Conservation (phyloP, 2,329 filamentous ascomycete species). For the Apiospora saccharicola region DNA sequence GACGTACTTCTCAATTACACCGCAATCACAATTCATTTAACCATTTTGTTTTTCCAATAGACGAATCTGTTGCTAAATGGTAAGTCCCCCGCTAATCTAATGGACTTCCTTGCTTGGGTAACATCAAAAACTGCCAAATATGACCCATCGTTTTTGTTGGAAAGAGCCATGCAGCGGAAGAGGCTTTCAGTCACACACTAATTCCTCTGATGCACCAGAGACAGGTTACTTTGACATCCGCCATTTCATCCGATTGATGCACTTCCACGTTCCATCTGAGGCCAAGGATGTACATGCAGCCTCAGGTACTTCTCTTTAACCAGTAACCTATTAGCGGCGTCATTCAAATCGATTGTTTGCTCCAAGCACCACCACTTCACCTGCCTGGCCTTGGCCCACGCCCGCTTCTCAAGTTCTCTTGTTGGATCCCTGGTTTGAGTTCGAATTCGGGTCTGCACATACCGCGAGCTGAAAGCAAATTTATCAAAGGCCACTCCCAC, state of each 20-base stretch:
- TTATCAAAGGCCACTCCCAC: background rate
- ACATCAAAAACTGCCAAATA: background rate
- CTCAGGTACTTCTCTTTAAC: background rate
- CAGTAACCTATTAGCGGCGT: background rate
- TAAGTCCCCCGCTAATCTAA: background rate
- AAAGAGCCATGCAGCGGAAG: background rate
- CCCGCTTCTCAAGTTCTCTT: background rate
- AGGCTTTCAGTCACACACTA: background rate
- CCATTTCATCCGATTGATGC: no score
- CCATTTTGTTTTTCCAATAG: no score
- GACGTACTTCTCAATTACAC: no score
- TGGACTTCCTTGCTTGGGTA: background rate
- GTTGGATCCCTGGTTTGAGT: background rate
- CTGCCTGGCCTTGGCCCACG: background rate
- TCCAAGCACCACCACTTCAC: background rate
- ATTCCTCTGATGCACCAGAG: background rate
- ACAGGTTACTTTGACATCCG: background rate
- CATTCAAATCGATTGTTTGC: background rate
- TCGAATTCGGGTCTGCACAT: background rate
- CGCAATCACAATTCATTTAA: no score
- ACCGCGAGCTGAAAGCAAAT: background rate
- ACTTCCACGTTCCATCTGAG: background rate
- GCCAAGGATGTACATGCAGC: background rate
- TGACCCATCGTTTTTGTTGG: background rate
- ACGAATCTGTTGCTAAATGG: background rate